Evolutionary conservation across 345 rosid species (phyloP).

Genomic region (Acer negundo): DNA sequence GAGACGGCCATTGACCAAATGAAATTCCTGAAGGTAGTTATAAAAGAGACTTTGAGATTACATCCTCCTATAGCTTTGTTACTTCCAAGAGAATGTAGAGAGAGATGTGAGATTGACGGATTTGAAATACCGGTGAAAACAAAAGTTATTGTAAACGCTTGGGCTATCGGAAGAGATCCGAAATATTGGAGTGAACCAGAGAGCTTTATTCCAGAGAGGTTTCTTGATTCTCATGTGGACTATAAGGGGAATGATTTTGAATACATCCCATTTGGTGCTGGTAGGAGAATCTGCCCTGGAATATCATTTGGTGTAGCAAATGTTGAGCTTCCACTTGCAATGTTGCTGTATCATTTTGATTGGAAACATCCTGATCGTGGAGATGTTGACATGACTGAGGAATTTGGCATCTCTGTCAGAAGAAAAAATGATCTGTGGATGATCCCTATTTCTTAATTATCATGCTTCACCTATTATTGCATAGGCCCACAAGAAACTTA

Average conservation of each 20-base stretch:
- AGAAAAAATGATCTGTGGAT: slow-evolving; percentile 20
- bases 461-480: too few species aligned
- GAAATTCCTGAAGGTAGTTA: slow-evolving; percentile 19
- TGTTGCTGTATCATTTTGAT: slow-evolving; percentile 41
- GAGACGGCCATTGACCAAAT: slow-evolving; percentile 25
- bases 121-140: slow-evolving; percentile 25
- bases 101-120: slow-evolving; percentile 23
- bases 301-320: slow-evolving; percentile 19
- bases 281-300: slow-evolving; percentile 38
- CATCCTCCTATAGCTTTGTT: slow-evolving; percentile 29
- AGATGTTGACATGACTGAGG: slow-evolving; percentile 46
- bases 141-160: slow-evolving; percentile 33
- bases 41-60: slow-evolving; percentile 33
- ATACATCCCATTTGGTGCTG: slow-evolving; percentile 36
- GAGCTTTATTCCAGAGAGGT: slow-evolving; percentile 34
- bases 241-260: slow-evolving; percentile 21
- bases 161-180: slow-evolving; percentile 43
- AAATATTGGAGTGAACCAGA: slow-evolving; percentile 37
- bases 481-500: too few species aligned
- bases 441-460: too few species aligned
- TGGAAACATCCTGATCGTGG: slow-evolving; percentile 41
- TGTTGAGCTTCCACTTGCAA: slow-evolving; percentile 27
- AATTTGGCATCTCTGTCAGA: slow-evolving; percentile 25
- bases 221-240: slow-evolving; percentile 13
- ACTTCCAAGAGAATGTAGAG: slow-evolving; percentile 26